Base-by-base conservation (phyloP, 106 monocot genomes). In the Phalaenopsis aphrodite region DNA sequence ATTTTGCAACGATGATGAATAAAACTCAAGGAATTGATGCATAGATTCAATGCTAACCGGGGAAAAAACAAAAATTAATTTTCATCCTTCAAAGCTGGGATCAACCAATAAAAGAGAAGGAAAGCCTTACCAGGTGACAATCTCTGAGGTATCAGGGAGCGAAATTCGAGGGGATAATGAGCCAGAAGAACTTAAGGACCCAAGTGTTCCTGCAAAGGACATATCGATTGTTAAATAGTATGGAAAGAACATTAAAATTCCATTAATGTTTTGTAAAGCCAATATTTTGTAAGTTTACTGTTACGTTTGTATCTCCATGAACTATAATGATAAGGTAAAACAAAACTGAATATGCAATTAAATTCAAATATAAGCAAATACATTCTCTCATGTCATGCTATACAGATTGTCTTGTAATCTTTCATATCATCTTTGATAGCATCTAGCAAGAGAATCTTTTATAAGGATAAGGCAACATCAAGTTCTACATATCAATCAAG, bases 121-220 rank as follows among this genome's bases (percentile, higher is more conserved):
- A 75, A 80, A 57, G 15, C 56, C 80, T 87, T 81, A 92, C 97
- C 97, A 98, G 77, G 94, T 92, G 66, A 85, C n/a, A 41, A 92
- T 71, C 74, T 85, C 83, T 64, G 79, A 37, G 3, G 72, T 8
- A 79, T 88, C 83, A 77, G 75, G 47, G 41, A 77, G 76, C 72
- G 86, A 36, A 74, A 24, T 66, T 19, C 78, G 55, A 73, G 75
- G 23, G 76, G 81, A 79, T 61, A 90, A 78, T 69, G 83, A 82
- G 86, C 80, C 88, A 47, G 87, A 85, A 11, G 83, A 80, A 82
- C 77, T 85, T 48, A 97, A 76, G 68, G 90, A 88, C 75, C 97
- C 92, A 90, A 98, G 94, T 56, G 94, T 90, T 77, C 94, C 97
- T 98, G 87, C 56, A 84, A 81, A 79, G 42, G 37, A 47, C 1